Percentiles rank a stretch among this genome's conserved stretches.
Evolutionary conservation across 805 yeast species (phyloP).

Genomic region (Candida sonorensis): DNA sequence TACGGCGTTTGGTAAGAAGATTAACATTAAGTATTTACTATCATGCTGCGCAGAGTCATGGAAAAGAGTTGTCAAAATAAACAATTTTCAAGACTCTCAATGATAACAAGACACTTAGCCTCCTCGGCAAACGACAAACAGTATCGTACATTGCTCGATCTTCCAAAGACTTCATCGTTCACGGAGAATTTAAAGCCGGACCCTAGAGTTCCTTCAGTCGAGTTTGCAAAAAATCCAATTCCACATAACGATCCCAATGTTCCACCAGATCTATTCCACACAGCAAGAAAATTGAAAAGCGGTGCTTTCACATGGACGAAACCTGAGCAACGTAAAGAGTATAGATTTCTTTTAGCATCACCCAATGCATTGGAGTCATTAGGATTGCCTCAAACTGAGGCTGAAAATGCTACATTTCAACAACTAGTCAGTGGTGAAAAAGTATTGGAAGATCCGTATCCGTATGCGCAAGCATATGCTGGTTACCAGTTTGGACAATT

Average conservation of each 20-base stretch:
- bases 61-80: neutral
- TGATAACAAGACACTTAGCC: slow-evolving; percentile 7
- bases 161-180: slow-evolving; percentile 25
- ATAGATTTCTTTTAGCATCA: slow-evolving; percentile 52
- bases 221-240: slow-evolving; percentile 20
- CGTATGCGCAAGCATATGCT: slow-evolving; percentile 89
- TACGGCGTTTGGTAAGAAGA: too few species aligned
- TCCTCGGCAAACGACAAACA: slow-evolving; percentile 1
- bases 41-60: slow-evolving; percentile 2
- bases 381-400: slow-evolving; percentile 38
- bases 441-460: slow-evolving; percentile 39
- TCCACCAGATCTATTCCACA: slow-evolving; percentile 33
- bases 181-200: slow-evolving; percentile 24
- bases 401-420: slow-evolving; percentile 28
- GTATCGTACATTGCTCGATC: slow-evolving; percentile 13
- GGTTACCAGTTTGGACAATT: slow-evolving; percentile 95
- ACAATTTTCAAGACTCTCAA: slow-evolving; percentile 4
- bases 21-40: neutral
- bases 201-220: slow-evolving; percentile 21
- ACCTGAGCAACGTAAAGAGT: slow-evolving; percentile 55
- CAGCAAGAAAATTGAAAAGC: slow-evolving; percentile 43
- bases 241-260: slow-evolving; percentile 14
- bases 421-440: slow-evolving; percentile 56
- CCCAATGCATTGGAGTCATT: slow-evolving; percentile 55
- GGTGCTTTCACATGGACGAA: slow-evolving; percentile 71